Percentiles rank a stretch among this genome's conserved stretches.
Evolutionary conservation across 1,139 yeast species (phyloP).

Genomic region (Debaryomyces subglobosus): DNA sequence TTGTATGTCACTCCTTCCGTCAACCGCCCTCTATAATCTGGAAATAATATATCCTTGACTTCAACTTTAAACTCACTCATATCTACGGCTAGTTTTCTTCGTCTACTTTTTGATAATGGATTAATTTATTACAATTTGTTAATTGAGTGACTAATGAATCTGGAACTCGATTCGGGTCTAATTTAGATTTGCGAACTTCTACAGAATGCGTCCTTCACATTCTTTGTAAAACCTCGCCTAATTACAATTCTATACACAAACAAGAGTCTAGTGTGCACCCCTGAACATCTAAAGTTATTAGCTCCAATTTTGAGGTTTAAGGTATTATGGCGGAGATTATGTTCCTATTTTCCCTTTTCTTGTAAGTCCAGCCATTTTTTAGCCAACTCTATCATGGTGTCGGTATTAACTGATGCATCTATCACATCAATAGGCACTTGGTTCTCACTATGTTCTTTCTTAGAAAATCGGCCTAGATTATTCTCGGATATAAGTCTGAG

Average conservation of each 20-base stretch:
- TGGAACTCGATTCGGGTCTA: neutral
- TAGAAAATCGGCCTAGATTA: conserved; percentile 71
- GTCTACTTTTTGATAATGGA: neutral
- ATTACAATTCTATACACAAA: neutral
- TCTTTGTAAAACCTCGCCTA: neutral
- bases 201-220: neutral
- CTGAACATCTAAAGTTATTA: neutral
- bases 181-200: conserved; percentile 1
- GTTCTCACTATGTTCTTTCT: conserved; percentile 84
- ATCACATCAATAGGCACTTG: conserved; percentile 91
- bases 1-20: conserved; percentile 73
- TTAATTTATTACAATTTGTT: neutral
- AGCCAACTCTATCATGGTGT: conserved; percentile 65
- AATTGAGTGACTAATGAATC: neutral
- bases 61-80: conserved; percentile 1
- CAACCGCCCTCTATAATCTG: conserved; percentile 53
- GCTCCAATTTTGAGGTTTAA: neutral
- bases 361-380: conserved; percentile 50
- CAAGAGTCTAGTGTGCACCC: neutral
- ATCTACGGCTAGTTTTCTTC: neutral
- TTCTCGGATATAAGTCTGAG: conserved; percentile 71
- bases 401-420: conserved; percentile 73
- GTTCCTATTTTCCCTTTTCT: neutral
- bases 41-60: conserved; percentile 30
- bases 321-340: no score